Base-by-base conservation (phyloP, 352 stramenopile genomes). In the Globisporangium carolinianum region DNA sequence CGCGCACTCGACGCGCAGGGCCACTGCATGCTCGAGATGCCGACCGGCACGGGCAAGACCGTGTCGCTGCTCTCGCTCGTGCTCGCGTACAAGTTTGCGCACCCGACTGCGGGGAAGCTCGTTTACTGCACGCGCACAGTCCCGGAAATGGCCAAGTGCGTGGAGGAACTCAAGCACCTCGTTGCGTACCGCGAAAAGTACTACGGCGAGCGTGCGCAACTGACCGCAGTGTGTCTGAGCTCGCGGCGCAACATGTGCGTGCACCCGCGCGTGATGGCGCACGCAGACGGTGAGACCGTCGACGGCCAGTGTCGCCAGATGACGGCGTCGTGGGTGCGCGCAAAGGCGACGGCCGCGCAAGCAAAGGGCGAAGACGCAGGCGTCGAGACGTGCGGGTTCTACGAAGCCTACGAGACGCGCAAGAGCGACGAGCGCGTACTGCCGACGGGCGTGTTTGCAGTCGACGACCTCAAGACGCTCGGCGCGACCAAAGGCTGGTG, bases 121-220 rank as follows among this genome's bases (percentile, higher is more conserved):
- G 84, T 99, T 32, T 99, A 99, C 73, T 99, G 97, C 72, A 99
- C 97, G 41, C 95, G 97, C 18, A 99, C 97, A 5, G 97, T 99
- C 18, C 97, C 97, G 0, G 97, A 99, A 79, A 99, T 99, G 97
- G 94, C 96, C 47, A 97, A 98, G 62, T 97, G 89, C 61, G 87
- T 99, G 63, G 94, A 99, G 66, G 97, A 99, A 74, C 81, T 99
- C 58, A 98, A 98, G 70, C 80, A 86, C 15, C 88, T 99, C 32
- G 78, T 98, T 7, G 58, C 63, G 12, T 96, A 95, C 66, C 72
- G 88, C 8, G 61, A 69, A 18, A 52, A 89, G 61, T 66, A 89
- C 41, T 74, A 93, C 37, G 87, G 79, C 24, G 73, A 72, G 24
- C 64, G 70, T 46, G 74, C 74, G 17, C 54, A 74, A 8, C 69